Evolutionary conservation across 257 asterid genomes (phyloP), one percentile per base, ranked within the genome.

Genomic region (Solanum corneliomulleri): DNA sequence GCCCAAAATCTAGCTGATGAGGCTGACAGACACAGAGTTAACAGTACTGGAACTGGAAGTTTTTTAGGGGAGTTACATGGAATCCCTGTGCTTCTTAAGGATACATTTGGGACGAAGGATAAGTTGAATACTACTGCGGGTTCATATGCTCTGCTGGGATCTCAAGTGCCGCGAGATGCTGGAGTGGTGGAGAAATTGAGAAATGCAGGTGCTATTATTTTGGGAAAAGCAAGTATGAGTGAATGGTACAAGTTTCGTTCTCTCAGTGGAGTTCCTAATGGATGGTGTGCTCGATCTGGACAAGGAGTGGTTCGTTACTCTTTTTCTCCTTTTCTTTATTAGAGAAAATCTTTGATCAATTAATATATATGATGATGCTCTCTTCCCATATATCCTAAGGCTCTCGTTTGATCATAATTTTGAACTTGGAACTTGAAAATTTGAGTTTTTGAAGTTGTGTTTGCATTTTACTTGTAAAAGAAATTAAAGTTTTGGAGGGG

Each of bases 11-110:
- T 90, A 86, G 97, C 94, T 82, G 95, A 92, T 39, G 85, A 82
- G 83, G 95, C 96, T 41, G 95, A 91, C 87, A 3, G 33, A 10
- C 91, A 88, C 85, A 87, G 93, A 78, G 35, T 0, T 7, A 4
- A 45, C 2, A 42, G 62, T 45, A 64, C 47, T 52, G 1, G 62
- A 56, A 68, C 25, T 80, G 45, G 70, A 74, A 85, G 35, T 39
- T 21, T 85, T 27, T 37, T 83, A 37, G 87, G 88, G 10, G 86
- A 47, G 31, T 70, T 95, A 90, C 94, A 90, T 90, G 98, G 96
- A 11, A 88, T 95, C 44, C 98, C 98, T n/a, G 93, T 95, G 88
- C 96, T 95, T n/a, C 91, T 94, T 66, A 95, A 95, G 88, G 98
- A 93, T 86, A 91, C 93, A 21, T 92, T 95, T 20, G 92, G 90